These are phyloP conservation scores for Panicum miliaceum DNA, from an alignment of 176 grass and related monocot genomes.

Conservation along the genomic window DNA sequence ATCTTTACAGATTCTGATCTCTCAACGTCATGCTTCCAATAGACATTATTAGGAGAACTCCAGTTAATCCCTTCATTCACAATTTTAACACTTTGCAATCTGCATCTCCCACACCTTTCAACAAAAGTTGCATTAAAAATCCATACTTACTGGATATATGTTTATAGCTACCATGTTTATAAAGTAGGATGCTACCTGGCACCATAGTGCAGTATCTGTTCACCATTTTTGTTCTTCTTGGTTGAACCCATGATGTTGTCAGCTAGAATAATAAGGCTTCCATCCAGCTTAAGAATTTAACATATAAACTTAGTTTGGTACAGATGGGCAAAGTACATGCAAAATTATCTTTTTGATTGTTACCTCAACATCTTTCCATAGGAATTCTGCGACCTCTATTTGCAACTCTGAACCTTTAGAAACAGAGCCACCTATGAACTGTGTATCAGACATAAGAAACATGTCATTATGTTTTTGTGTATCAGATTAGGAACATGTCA, in stretches of 20 bases:
- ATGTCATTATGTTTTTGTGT: too few relatives aligned
- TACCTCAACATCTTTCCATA: slow-evolving; percentile 96
- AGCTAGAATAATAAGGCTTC: slow-evolving; percentile 86
- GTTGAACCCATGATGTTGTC: slow-evolving; percentile 89
- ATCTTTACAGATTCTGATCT: slow-evolving; percentile 87
- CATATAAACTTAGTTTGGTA: slow-evolving; percentile 30
- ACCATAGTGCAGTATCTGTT: slow-evolving; percentile 79
- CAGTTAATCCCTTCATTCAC: slow-evolving; percentile 86
- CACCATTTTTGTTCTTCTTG: slow-evolving; percentile 52
- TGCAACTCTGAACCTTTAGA: slow-evolving; percentile 91
- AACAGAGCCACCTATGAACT: slow-evolving; percentile 82
- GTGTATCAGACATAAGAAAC: slow-evolving; percentile 10
- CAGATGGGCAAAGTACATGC: not conserved
- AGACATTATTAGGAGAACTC: slow-evolving; percentile 81
- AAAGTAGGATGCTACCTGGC: slow-evolving; percentile 51
- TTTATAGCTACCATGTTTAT: not conserved
- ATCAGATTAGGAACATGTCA: not conserved
- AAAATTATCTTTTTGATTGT: slow-evolving; percentile 25
- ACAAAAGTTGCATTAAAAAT: slow-evolving; percentile 38
- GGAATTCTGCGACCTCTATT: slow-evolving; percentile 92
- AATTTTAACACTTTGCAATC: slow-evolving; percentile 70
- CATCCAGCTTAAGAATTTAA: slow-evolving; percentile 71
- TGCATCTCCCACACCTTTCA: slow-evolving; percentile 84
- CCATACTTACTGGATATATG: not conserved
- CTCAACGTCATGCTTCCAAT: slow-evolving; percentile 93